These are phyloP conservation scores for Daucus carota DNA, from an alignment of 129 eudicot genomes.

Conservation along the genomic window DNA sequence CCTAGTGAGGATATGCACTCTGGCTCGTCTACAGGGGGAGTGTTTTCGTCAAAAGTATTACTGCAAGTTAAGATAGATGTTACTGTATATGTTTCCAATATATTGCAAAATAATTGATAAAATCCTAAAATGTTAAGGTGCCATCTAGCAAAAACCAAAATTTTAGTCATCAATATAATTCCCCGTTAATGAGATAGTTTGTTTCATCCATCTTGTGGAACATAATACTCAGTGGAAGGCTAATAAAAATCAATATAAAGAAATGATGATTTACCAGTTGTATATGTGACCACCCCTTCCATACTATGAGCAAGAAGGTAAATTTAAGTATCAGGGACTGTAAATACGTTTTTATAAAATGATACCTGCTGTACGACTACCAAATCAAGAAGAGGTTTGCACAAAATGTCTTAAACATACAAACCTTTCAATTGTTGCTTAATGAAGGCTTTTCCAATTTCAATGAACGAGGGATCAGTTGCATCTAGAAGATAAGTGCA, in stretches of 20 bases:
- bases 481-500: slow-evolving; percentile 92
- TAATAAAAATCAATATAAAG: background rate
- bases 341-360: background rate
- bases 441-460: slow-evolving; percentile 71
- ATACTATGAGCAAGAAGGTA: slow-evolving; percentile 47
- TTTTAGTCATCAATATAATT: background rate
- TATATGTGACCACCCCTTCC: slow-evolving; percentile 79
- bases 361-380: background rate
- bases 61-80: slow-evolving; percentile 21
- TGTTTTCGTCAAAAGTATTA: slow-evolving; percentile 85
- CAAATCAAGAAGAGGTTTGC: no score
- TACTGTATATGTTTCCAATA: background rate
- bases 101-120: background rate
- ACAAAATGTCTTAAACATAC: slow-evolving; percentile 8
- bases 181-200: background rate
- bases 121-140: no score
- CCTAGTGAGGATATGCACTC: slow-evolving; percentile 74
- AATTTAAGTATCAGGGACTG: background rate
- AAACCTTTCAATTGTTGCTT: slow-evolving; percentile 61
- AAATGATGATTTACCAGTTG: slow-evolving; percentile 51
- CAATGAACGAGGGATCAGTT: slow-evolving; percentile 77
- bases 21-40: slow-evolving; percentile 79
- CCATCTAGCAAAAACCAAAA: no score
- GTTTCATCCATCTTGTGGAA: background rate
- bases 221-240: background rate